phyloP scores from a whole-genome alignment of 163 green algal genomes.

The Coccomyxa subellipsoidea region DNA sequence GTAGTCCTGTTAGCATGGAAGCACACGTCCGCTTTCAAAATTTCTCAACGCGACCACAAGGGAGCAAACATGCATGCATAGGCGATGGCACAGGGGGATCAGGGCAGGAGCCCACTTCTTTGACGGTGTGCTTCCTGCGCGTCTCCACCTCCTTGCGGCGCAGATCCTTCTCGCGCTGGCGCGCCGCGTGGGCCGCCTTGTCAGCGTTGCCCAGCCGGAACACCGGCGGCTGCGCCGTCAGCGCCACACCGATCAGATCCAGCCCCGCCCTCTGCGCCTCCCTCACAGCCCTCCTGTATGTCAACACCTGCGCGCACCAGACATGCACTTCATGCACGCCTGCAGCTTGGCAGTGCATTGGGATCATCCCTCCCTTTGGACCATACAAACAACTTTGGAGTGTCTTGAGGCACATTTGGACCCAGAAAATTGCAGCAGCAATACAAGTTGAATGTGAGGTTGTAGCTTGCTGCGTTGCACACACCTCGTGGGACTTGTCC shows the following conservation, averaged over 20 bases:
- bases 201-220: constrained; percentile 5
- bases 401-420: too few species aligned
- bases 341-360: too few species aligned
- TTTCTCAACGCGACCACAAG: too few species aligned
- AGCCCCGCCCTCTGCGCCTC: not conserved
- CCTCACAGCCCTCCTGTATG: not conserved
- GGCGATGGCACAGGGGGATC: not conserved
- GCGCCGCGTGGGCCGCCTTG: not conserved
- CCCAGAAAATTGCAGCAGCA: too few species aligned
- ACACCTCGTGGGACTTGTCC: not conserved
- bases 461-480: not conserved
- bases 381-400: too few species aligned
- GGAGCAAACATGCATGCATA: too few species aligned
- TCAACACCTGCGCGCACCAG: not conserved
- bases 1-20: too few species aligned
- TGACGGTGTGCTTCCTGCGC: not conserved
- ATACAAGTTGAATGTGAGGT: not conserved
- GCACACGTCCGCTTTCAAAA: too few species aligned
- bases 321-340: not conserved
- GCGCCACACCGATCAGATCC: not conserved
- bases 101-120: not conserved
- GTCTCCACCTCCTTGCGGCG: not conserved
- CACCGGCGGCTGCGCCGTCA: not conserved
- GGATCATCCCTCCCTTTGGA: too few species aligned
- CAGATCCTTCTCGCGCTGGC: not conserved